phyloP scores from a whole-genome alignment of 805 yeast species.

The Hanseniaspora clermontiae region DNA sequence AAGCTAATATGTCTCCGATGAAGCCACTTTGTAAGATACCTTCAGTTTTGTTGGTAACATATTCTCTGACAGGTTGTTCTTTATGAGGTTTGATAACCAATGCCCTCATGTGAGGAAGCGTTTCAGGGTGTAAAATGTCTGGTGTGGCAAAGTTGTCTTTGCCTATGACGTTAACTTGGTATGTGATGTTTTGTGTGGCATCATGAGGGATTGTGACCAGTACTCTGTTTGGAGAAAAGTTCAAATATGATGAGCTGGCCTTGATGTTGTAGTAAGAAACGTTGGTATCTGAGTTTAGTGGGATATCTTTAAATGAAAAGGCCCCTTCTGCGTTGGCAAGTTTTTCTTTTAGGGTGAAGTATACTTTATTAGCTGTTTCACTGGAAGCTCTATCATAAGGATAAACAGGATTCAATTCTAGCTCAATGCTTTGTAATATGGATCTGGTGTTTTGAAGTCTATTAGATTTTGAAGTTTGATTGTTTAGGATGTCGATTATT shows the following conservation, averaged over 20 bases:
- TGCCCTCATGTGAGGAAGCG: constrained; percentile 21
- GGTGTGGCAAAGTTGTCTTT: constrained; percentile 27
- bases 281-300: constrained; percentile 21
- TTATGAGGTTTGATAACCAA: constrained; percentile 21
- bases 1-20: constrained; percentile 27
- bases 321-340: constrained; percentile 20
- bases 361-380: neutral
- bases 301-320: constrained; percentile 23
- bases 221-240: constrained; percentile 27
- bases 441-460: constrained; percentile 7
- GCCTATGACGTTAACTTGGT: constrained; percentile 25
- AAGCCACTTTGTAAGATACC: constrained; percentile 30
- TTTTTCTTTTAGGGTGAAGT: constrained; percentile 1
- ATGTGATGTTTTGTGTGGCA: constrained; percentile 15
- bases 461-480: neutral
- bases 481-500: constrained; percentile 17
- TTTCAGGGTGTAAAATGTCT: constrained; percentile 25
- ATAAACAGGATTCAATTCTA: constrained; percentile 23
- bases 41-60: constrained; percentile 25
- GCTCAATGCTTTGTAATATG: constrained; percentile 18
- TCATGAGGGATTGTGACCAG: constrained; percentile 19
- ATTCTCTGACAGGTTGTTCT: constrained; percentile 26
- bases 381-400: constrained; percentile 12
- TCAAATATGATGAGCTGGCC: constrained; percentile 24
- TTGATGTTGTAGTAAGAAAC: constrained; percentile 23